Conservation (phyloP, 805 yeast species). For the Candida ascalaphidarum region DNA sequence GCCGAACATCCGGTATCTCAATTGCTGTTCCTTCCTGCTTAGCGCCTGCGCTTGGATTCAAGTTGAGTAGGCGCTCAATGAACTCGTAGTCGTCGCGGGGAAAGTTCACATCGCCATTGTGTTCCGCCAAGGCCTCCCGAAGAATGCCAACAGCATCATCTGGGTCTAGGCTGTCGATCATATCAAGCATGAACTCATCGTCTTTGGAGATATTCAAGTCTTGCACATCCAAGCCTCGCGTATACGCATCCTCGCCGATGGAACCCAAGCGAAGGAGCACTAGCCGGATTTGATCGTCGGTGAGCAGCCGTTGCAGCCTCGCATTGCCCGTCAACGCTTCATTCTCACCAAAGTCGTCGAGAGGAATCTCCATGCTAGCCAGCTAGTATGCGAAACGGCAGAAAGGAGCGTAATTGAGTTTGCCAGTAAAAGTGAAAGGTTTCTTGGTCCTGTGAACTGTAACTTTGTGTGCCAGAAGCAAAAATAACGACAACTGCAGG, state of each 20-base stretch:
- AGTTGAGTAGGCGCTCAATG: constrained; percentile 16
- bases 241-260: neutral
- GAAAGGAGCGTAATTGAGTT: too few relatives aligned
- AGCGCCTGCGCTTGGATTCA: constrained; percentile 10
- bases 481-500: too few relatives aligned
- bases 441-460: too few relatives aligned
- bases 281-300: too few relatives aligned
- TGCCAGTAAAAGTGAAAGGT: too few relatives aligned
- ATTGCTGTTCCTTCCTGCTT: neutral
- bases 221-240: neutral
- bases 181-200: constrained; percentile 18
- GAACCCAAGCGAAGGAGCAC: neutral
- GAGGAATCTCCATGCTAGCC: too few relatives aligned
- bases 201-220: neutral
- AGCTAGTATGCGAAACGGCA: too few relatives aligned
- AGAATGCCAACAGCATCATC: constrained; percentile 21
- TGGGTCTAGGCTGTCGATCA: constrained; percentile 13
- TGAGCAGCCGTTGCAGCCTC: too few relatives aligned
- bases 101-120: constrained; percentile 25
- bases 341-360: too few relatives aligned
- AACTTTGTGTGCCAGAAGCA: too few relatives aligned
- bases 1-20: neutral
- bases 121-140: constrained; percentile 27
- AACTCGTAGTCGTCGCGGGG: constrained; percentile 24
- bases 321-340: too few relatives aligned